Base-by-base conservation (phyloP, 495 filamentous ascomycete species). In the Trichoderma parareesei region DNA sequence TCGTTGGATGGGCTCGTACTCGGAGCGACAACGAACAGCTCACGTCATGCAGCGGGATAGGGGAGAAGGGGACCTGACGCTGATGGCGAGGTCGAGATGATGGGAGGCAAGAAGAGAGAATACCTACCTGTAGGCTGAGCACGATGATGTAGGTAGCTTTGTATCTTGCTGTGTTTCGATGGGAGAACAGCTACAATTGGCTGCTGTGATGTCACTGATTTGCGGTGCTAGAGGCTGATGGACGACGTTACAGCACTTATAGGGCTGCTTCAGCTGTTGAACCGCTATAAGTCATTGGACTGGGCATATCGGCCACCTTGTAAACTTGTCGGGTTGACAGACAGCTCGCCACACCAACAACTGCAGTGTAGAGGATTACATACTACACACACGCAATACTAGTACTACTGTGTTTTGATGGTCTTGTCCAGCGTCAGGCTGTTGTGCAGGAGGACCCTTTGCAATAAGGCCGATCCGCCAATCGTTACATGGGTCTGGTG, bases 1-100 rank as follows among this genome's bases (percentile, higher is more conserved):
- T 57, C 42, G 66, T 63, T 65, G 60, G 64, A 68, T 63, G 48
- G 27, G 57, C 59, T 63, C 49, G 38, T 38, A 62, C 62, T 62
- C 33, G 38, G 38, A 14, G 20, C 53, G 13, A n/a, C 27, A 55
- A 20, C 63, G 57, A 62, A 49, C 46, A 49, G 46, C 46, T 49
- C 53, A 53, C 41, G 63, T 44, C 18, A 18, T 49, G n/a, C 20
- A 61, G 46, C 8, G 33, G 18, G 48, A 42, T 49, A 43, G 55
- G 42, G 63, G 48, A 59, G 53, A 62, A 33, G 8, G 18, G 16
- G 27, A 27, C 27, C 27, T 49, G 46, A 27, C 9, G 27, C 20
- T 57, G 37, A 37, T 10, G 20, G 4, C 9, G 27, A 35, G 53
- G 13, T 37, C 13, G 5, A 33, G 53, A 33, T 35, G 53, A 35